Evolutionary conservation across 805 yeast species (phyloP).

Genomic region (Zygosaccharomyces kombuchaensis): DNA sequence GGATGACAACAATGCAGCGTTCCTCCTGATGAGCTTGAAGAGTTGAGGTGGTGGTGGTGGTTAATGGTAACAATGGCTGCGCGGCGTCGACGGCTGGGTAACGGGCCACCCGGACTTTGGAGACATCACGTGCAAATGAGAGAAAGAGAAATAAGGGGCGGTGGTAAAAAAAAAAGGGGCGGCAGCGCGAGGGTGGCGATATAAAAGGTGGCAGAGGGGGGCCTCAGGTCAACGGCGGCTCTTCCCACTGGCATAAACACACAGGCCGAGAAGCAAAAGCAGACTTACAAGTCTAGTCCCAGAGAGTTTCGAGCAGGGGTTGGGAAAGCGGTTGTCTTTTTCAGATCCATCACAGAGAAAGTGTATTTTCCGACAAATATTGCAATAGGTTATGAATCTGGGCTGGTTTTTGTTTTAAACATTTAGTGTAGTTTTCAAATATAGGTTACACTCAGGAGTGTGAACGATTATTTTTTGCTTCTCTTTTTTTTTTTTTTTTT

Average conservation of each 20-base stretch:
- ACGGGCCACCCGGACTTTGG: not conserved
- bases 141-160: not conserved
- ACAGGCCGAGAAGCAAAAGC: not conserved
- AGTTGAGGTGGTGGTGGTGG: slow-evolving; percentile 22
- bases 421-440: not conserved
- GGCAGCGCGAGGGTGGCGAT: not conserved
- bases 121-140: too few species aligned
- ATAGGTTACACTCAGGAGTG: not conserved
- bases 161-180: not conserved
- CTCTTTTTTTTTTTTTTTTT: not conserved
- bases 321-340: not conserved
- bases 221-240: slow-evolving; percentile 1
- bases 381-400: not conserved
- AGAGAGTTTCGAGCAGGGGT: not conserved
- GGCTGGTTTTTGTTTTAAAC: not conserved
- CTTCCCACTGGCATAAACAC: not conserved
- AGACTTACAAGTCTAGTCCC: not conserved
- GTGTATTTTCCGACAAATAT: not conserved
- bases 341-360: not conserved
- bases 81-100: too few species aligned
- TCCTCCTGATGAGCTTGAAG: slow-evolving; percentile 31
- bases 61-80: too few species aligned
- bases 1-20: slow-evolving; percentile 30
- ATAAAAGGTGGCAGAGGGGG: not conserved
- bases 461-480: not conserved